phyloP scores from a whole-genome alignment of 306 rosid genomes.

The Oxytropis ochrocephala region DNA sequence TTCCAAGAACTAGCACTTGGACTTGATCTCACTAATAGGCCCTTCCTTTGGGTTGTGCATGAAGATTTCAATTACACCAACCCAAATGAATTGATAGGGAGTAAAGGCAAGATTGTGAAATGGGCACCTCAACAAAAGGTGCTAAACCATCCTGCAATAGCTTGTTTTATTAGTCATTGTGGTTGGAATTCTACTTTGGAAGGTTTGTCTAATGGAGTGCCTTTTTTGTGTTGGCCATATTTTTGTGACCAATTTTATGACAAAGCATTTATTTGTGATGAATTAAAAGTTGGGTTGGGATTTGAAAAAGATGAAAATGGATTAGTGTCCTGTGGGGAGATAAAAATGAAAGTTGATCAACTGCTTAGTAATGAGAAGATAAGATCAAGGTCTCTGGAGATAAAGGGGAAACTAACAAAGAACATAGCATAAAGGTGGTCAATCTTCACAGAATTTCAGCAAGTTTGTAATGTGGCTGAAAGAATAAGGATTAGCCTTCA shows the following conservation, averaged over 20 bases:
- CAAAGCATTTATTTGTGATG: conserved; percentile 29
- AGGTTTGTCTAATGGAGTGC: conserved; percentile 37
- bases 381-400: conserved; percentile 11
- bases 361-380: conserved; percentile 20
- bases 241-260: conserved; percentile 28
- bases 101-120: conserved; percentile 18
- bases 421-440: conserved; percentile 14
- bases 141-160: conserved; percentile 30
- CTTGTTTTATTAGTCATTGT: conserved; percentile 45
- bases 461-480: conserved; percentile 36
- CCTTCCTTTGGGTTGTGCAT: conserved; percentile 46
- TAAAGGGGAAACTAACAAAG: neutral
- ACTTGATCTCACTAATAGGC: conserved; percentile 21
- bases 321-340: conserved; percentile 19
- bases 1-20: conserved; percentile 24
- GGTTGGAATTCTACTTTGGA: conserved; percentile 50
- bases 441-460: conserved; percentile 21
- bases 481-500: conserved; percentile 7
- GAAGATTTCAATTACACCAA: neutral
- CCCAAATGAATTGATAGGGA: conserved; percentile 20
- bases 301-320: conserved; percentile 30
- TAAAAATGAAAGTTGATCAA: conserved; percentile 30
- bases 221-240: conserved; percentile 53
- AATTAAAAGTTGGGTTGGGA: conserved; percentile 40
- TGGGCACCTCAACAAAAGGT: conserved; percentile 47